Evolutionary conservation across 2,329 filamentous ascomycete species (phyloP).

Genomic region (Karstenula rhodostoma): DNA sequence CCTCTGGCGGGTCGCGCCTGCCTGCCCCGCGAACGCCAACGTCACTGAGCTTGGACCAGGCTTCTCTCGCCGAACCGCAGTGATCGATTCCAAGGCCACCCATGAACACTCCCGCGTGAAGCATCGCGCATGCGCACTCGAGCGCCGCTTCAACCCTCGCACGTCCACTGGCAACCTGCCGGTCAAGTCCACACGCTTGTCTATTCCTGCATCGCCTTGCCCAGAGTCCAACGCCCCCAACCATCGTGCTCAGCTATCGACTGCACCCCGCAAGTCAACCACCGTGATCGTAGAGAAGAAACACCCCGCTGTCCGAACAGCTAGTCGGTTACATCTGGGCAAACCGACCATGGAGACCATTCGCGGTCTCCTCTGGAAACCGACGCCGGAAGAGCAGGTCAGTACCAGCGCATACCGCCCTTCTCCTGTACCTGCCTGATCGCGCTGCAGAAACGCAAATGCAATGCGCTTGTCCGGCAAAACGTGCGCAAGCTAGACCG

Average conservation of each 20-base stretch:
- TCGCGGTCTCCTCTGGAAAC: slow-evolving; percentile 86
- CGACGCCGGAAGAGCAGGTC: slow-evolving; percentile 93
- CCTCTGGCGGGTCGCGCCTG: slow-evolving; percentile 24
- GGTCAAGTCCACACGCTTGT: background rate
- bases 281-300: background rate
- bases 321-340: background rate
- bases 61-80: slow-evolving; percentile 16
- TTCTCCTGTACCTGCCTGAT: slow-evolving; percentile 22
- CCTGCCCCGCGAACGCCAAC: slow-evolving; percentile 34
- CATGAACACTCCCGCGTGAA: background rate
- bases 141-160: background rate
- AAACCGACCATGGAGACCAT: slow-evolving; percentile 78
- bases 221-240: background rate
- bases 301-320: background rate
- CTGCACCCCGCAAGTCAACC: background rate
- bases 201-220: background rate
- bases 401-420: slow-evolving; percentile 27
- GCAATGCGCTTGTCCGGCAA: slow-evolving; percentile 85
- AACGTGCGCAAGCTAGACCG: slow-evolving; percentile 96
- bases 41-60: slow-evolving; percentile 35
- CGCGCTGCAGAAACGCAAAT: slow-evolving; percentile 81
- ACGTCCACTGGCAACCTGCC: background rate
- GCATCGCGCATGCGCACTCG: background rate
- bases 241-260: background rate
- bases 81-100: slow-evolving; percentile 32